Percentiles rank a stretch among this genome's conserved stretches.
These are phyloP conservation scores for Calonectria pseudoreteaudii DNA, from an alignment of 2,329 filamentous ascomycete species.

Conservation along the genomic window DNA sequence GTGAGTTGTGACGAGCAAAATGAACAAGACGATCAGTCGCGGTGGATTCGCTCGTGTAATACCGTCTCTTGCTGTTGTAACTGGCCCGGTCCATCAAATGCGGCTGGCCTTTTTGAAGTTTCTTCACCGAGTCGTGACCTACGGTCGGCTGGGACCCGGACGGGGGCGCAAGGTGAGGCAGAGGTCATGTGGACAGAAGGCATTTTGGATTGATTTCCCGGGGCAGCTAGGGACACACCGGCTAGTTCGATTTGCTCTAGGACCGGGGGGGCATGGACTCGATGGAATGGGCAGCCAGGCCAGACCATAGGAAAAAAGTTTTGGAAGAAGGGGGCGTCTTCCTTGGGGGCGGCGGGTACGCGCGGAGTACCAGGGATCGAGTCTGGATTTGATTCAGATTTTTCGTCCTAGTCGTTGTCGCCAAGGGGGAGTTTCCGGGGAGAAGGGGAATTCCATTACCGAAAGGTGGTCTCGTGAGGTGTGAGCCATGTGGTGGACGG, in stretches of 20 bases:
- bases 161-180: conserved; percentile 14
- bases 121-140: conserved; percentile 39
- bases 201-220: conserved; percentile 6
- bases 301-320: conserved; percentile 15
- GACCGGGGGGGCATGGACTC: neutral
- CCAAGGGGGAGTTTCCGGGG: conserved; percentile 13
- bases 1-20: conserved; percentile 1
- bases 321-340: neutral
- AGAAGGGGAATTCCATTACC: conserved; percentile 22
- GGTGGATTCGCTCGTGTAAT: conserved; percentile 11
- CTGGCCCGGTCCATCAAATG: neutral
- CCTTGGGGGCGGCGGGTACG: neutral
- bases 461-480: conserved; percentile 31
- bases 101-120: conserved; percentile 9
- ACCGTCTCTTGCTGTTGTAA: neutral
- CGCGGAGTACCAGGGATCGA: conserved; percentile 12
- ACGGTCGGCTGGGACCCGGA: conserved; percentile 29
- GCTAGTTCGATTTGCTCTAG: neutral
- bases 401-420: conserved; percentile 17
- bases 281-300: conserved; percentile 6
- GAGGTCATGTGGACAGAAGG: conserved; percentile 36
- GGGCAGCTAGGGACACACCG: conserved; percentile 9
- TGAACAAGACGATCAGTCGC: neutral
- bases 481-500: conserved; percentile 38
- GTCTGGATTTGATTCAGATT: conserved; percentile 25